These are phyloP conservation scores for Solanum chaucha DNA, from an alignment of 257 asterid genomes.

Conservation along the genomic window DNA sequence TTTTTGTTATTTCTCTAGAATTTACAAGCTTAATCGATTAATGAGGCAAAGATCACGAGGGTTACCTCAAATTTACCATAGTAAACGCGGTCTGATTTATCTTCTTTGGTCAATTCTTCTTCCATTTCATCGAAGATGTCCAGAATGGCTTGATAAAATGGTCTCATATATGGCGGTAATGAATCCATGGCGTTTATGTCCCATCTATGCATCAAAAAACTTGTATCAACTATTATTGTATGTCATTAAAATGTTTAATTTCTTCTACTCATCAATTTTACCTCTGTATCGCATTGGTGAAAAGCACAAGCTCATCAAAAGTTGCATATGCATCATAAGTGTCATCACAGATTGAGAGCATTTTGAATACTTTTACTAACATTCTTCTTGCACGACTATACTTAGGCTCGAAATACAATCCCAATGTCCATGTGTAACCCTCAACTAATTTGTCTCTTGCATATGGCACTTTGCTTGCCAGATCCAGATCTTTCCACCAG, in stretches of 20 bases:
- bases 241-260: no score
- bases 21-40: background rate
- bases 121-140: conserved; percentile 18
- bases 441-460: conserved; percentile 23
- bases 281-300: conserved; percentile 28
- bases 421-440: no score
- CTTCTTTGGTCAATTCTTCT: conserved; percentile 11
- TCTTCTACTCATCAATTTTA: background rate
- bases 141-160: conserved; percentile 10
- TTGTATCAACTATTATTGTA: no score
- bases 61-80: background rate
- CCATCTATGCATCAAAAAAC: conserved; percentile 15
- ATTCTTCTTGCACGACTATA: no score
- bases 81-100: background rate
- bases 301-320: background rate
- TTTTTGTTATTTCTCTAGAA: no score
- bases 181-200: conserved; percentile 2
- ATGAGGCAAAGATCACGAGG: background rate
- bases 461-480: conserved; percentile 7
- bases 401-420: no score
- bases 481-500: conserved; percentile 30
- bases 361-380: no score
- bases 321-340: background rate
- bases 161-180: conserved; percentile 30
- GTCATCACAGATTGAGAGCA: background rate